Conservation (phyloP, 2,329 filamentous ascomycete genomes). For the Calonectria naviculata region DNA sequence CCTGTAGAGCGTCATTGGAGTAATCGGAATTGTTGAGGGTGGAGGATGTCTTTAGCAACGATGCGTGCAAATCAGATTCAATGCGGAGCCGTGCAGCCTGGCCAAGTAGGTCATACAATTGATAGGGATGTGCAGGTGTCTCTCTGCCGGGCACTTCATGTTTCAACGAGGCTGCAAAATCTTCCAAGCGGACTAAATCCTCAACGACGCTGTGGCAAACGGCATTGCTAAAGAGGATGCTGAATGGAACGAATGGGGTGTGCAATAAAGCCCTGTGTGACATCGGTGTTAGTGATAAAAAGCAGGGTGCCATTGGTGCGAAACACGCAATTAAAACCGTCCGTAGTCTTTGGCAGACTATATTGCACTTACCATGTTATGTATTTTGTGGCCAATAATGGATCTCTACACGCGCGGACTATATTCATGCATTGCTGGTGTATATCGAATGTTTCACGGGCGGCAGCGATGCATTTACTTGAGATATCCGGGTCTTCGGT, state of each 20-base stretch:
- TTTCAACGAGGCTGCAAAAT: constrained; percentile 45
- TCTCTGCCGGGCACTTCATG: constrained; percentile 21
- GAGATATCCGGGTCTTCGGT: background rate
- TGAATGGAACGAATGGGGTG: constrained; percentile 51
- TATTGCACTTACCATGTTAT: constrained; percentile 45
- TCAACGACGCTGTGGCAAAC: constrained; percentile 31
- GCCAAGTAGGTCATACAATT: constrained; percentile 48
- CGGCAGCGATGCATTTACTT: constrained; percentile 44
- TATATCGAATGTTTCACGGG: constrained; percentile 46
- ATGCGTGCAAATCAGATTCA: background rate
- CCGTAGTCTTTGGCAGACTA: too few relatives aligned
- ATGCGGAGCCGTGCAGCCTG: constrained; percentile 45
- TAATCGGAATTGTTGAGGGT: background rate
- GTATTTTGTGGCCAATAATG: constrained; percentile 46
- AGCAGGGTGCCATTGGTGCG: too few relatives aligned
- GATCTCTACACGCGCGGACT: constrained; percentile 39
- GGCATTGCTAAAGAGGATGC: constrained; percentile 46
- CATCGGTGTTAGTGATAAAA: background rate
- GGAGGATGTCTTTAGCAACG: background rate
- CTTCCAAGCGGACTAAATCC: constrained; percentile 37
- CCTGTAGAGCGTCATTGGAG: background rate
- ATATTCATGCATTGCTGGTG: constrained; percentile 46
- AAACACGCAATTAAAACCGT: too few relatives aligned
- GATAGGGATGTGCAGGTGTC: constrained; percentile 44
- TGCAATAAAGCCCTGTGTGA: constrained; percentile 47